phyloP scores from a whole-genome alignment of 2,329 filamentous ascomycete species.

The Talaromyces sp. region DNA sequence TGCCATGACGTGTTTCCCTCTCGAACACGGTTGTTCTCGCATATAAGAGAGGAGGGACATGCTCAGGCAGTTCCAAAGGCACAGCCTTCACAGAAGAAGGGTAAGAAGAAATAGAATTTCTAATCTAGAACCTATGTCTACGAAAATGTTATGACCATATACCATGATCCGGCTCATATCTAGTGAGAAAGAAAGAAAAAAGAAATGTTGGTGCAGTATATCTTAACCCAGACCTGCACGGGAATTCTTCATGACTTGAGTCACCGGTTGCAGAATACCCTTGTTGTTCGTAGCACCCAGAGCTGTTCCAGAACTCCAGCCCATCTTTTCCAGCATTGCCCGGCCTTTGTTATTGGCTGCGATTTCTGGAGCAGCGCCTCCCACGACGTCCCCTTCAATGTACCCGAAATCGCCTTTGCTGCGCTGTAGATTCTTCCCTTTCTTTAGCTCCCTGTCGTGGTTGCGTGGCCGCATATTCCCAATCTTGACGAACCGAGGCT shows the following conservation, averaged over 20 bases:
- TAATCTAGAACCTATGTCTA: background rate
- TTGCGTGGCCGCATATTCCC: conserved; percentile 28
- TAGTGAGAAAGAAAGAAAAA: background rate
- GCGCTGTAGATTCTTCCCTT: background rate
- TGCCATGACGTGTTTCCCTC: conserved; percentile 76
- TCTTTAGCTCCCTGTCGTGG: background rate
- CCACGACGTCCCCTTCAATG: conserved; percentile 82
- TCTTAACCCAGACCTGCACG: conserved; percentile 72
- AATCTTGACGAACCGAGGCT: conserved; percentile 26
- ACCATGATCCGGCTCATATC: background rate
- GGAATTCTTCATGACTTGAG: conserved; percentile 79
- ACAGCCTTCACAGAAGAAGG: conserved; percentile 9
- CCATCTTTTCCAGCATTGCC: conserved; percentile 93
- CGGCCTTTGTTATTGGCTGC: conserved; percentile 77
- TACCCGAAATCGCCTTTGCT: conserved; percentile 53
- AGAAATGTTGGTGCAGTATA: background rate
- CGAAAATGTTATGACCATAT: conserved; percentile 1
- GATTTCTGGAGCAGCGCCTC: conserved; percentile 77
- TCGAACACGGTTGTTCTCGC: conserved; percentile 67
- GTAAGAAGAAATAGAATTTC: background rate
- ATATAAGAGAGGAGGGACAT: conserved; percentile 64
- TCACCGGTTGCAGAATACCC: conserved; percentile 80
- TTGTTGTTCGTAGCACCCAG: conserved; percentile 79
- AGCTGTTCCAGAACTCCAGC: conserved; percentile 82
- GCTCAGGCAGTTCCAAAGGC: conserved; percentile 45